Evolutionary conservation across 1,139 yeast genomes (phyloP).

Genomic region (Suhomyces panamericanus): DNA sequence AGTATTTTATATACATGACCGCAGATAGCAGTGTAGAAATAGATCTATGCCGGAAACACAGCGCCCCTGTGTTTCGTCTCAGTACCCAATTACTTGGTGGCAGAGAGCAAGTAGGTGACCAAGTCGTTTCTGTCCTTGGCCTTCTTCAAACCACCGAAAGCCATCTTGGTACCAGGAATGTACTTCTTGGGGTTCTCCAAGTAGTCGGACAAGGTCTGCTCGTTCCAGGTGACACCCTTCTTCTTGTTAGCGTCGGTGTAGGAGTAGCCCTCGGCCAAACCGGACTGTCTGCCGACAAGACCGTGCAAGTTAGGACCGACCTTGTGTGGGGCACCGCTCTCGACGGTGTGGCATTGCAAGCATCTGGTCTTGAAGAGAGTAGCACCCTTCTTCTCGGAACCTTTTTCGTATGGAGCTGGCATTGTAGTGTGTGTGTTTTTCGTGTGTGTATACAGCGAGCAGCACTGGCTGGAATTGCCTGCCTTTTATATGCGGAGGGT

Average conservation of each 20-base stretch:
- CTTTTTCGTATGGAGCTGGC: constrained; percentile 70
- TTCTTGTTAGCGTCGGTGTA: constrained; percentile 98
- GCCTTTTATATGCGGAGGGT: constrained; percentile 14
- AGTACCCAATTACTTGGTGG: constrained; percentile 55
- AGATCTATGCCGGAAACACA: constrained; percentile 8
- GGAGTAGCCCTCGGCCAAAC: constrained; percentile 88
- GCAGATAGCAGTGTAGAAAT: constrained; percentile 4
- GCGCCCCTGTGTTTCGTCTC: background rate
- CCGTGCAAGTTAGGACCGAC: constrained; percentile 99
- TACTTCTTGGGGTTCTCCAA: constrained; percentile 99
- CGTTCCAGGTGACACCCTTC: constrained; percentile 88
- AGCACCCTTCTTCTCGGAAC: constrained; percentile 97
- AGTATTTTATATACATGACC: constrained; percentile 13
- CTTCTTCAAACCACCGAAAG: constrained; percentile 99
- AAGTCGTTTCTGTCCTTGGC: constrained; percentile 98
- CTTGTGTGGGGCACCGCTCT: constrained; percentile 95
- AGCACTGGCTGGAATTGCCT: background rate
- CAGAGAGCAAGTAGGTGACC: constrained; percentile 81
- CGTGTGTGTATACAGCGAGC: background rate
- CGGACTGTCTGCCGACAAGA: constrained; percentile 87
- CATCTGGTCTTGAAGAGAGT: constrained; percentile 98
- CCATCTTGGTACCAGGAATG: constrained; percentile 99
- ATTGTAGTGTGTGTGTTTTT: constrained; percentile 24
- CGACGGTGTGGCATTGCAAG: constrained; percentile 97
- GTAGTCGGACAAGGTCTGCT: constrained; percentile 90